Evolutionary conservation across 257 asterid species (phyloP).

Genomic region (Penstemon davidsonii): DNA sequence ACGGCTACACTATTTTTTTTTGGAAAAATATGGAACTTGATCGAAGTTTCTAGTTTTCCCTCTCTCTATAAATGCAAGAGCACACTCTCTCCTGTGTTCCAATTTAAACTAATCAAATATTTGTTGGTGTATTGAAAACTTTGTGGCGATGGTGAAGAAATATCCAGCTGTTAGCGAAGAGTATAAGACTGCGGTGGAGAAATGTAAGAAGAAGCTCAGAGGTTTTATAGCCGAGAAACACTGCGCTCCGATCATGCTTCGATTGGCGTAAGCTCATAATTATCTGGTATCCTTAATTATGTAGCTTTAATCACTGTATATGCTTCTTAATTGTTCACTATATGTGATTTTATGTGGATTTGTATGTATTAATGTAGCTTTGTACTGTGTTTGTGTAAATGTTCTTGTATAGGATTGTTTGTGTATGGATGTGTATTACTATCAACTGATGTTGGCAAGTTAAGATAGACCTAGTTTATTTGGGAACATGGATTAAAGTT

Average conservation of each 20-base stretch:
- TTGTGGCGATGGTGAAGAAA: conserved; percentile 49
- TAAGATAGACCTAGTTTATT: neutral
- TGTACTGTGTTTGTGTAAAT: neutral
- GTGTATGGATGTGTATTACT: neutral
- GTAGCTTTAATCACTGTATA: neutral
- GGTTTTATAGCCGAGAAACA: conserved; percentile 52
- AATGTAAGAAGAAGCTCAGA: conserved; percentile 68
- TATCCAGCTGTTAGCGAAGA: conserved; percentile 62
- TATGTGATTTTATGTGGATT: neutral
- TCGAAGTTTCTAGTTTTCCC: conserved; percentile 39
- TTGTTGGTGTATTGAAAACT: neutral
- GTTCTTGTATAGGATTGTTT: neutral
- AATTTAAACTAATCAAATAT: neutral
- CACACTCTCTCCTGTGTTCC: neutral
- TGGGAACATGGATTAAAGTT: too few relatives aligned
- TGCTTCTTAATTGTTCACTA: too few relatives aligned
- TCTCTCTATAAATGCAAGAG: neutral
- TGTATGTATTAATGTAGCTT: neutral
- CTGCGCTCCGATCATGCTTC: conserved; percentile 55
- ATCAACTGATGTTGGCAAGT: neutral
- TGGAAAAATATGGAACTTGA: conserved; percentile 31
- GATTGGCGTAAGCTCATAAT: conserved; percentile 41
- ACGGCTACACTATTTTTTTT: conserved; percentile 4
- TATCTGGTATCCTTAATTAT: neutral
- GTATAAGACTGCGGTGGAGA: conserved; percentile 57